Conservation (phyloP, 2,329 filamentous ascomycete species). For the Fonsecaea multimorphosa region DNA sequence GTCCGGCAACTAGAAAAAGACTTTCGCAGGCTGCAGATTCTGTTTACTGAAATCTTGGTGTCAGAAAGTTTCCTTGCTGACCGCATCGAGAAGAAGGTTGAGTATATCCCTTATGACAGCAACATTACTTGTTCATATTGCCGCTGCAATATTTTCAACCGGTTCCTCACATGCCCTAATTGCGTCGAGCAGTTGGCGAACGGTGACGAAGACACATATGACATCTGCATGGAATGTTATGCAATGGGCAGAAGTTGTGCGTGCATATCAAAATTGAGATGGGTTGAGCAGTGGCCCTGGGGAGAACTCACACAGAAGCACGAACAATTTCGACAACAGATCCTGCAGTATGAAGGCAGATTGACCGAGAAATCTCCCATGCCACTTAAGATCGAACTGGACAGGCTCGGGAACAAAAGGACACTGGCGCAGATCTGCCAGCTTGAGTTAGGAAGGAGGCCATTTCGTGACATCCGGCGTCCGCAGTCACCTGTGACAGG, state of each 20-base stretch:
- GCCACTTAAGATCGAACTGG: conserved; percentile 72
- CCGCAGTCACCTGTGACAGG: conserved; percentile 49
- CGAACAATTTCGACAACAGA: conserved; percentile 79
- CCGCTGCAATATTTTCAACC: conserved; percentile 94
- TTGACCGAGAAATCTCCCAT: conserved; percentile 71
- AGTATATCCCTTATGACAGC: conserved; percentile 82
- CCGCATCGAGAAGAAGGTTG: conserved; percentile 65
- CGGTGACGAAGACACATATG: conserved; percentile 84
- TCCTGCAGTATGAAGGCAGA: conserved; percentile 74
- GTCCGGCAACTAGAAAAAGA: conserved; percentile 77
- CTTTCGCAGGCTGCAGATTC: conserved; percentile 77
- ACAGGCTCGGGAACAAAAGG: conserved; percentile 69
- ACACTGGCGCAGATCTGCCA: conserved; percentile 93
- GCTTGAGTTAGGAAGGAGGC: conserved; percentile 78
- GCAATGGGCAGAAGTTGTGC: conserved; percentile 94
- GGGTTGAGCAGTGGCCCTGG: conserved; percentile 95
- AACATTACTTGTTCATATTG: conserved; percentile 97
- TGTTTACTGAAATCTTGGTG: conserved; percentile 79
- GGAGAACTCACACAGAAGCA: conserved; percentile 76
- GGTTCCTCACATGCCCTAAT: conserved; percentile 88
- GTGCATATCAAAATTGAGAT: conserved; percentile 82
- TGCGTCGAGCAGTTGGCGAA: conserved; percentile 72
- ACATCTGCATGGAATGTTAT: conserved; percentile 98
- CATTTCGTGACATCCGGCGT: conserved; percentile 81
- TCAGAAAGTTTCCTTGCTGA: conserved; percentile 82